Percentiles rank a stretch among this genome's conserved stretches.
Conservation (phyloP, 2,329 filamentous ascomycete species). For the Lojkania enalia region DNA sequence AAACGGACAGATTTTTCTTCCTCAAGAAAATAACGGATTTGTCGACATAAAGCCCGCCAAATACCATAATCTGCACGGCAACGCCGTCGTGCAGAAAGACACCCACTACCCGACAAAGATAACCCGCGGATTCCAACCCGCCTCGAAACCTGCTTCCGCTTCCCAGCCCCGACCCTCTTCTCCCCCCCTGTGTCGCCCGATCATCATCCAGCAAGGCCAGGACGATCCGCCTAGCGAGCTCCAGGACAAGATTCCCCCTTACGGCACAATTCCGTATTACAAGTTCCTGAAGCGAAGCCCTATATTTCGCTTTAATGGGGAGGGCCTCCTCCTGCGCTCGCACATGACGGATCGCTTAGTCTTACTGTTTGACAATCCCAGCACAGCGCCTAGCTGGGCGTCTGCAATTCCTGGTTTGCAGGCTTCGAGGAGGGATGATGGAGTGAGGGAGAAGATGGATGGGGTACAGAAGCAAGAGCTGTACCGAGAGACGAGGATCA, state of each 20-base stretch:
- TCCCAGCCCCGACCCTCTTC: not conserved
- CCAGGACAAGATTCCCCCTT: not conserved
- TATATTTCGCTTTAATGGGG: not conserved
- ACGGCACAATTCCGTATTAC: not conserved
- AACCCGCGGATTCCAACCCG: not conserved
- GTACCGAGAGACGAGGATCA: slow-evolving; percentile 2
- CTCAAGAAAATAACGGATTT: not conserved
- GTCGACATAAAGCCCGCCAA: not conserved
- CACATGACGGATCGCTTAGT: not conserved
- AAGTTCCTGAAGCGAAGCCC: not conserved
- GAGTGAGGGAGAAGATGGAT: no score
- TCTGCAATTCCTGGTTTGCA: not conserved
- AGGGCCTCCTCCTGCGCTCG: not conserved
- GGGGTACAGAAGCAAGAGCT: not conserved
- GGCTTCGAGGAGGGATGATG: not conserved
- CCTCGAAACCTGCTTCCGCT: not conserved
- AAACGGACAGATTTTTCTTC: not conserved
- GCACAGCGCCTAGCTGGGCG: not conserved
- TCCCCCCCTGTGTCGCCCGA: no score
- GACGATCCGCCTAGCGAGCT: not conserved
- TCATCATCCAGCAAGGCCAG: not conserved
- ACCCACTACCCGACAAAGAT: not conserved
- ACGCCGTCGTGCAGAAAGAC: not conserved
- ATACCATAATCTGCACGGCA: not conserved
- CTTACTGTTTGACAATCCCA: not conserved